phyloP scores from a whole-genome alignment of 345 rosid genomes.

The Populus simonii region DNA sequence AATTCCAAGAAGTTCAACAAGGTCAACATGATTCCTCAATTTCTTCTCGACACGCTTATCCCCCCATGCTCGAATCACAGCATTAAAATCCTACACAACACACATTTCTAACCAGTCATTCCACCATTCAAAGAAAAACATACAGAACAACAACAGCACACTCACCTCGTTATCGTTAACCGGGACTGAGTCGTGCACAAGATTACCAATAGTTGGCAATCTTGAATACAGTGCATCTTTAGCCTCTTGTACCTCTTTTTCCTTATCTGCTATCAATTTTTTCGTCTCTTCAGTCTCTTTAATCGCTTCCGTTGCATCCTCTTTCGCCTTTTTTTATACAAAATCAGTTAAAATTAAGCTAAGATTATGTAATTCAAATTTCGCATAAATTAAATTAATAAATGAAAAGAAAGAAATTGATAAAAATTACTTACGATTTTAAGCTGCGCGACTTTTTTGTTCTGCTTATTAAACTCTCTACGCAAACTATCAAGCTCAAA shows the following conservation, averaged over 20 bases:
- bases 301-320: constrained; percentile 57
- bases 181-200: constrained; percentile 87
- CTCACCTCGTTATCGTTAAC: constrained; percentile 68
- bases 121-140: no score
- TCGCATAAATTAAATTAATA: not conserved
- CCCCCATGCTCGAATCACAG: constrained; percentile 58
- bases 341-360: not conserved
- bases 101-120: no score
- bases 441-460: constrained; percentile 67
- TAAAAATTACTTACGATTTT: constrained; percentile 48
- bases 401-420: no score
- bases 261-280: constrained; percentile 47
- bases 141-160: not conserved
- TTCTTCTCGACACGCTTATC: constrained; percentile 52
- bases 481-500: constrained; percentile 63
- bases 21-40: constrained; percentile 85
- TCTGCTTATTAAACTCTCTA: constrained; percentile 64
- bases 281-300: constrained; percentile 54
- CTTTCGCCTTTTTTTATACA: constrained; percentile 30
- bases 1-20: constrained; percentile 79
- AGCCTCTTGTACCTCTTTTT: constrained; percentile 67
- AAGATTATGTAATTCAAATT: not conserved
- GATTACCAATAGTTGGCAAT: constrained; percentile 70
- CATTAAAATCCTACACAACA: constrained; percentile 57
- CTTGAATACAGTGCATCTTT: constrained; percentile 49